Evolutionary conservation across 257 asterid genomes (phyloP).

Genomic region (Solanum peruvianum): DNA sequence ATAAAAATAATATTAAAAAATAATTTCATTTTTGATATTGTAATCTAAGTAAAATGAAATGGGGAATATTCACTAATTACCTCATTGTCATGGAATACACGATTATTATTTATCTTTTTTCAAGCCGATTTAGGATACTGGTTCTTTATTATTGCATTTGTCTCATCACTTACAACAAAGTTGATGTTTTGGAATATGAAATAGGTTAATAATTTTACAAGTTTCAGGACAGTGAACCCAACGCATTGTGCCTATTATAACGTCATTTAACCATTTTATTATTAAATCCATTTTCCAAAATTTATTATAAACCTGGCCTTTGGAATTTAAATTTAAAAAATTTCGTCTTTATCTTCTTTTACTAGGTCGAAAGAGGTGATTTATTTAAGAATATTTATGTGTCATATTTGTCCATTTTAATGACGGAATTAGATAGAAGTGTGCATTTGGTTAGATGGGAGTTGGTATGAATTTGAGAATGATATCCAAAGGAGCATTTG

Average conservation of each 20-base stretch:
- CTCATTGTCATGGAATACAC: not conserved
- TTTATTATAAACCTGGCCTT: not conserved
- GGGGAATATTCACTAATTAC: not conserved
- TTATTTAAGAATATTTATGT: not conserved
- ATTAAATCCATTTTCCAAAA: not conserved
- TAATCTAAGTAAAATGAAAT: too few relatives aligned
- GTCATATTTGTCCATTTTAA: slow-evolving; percentile 6
- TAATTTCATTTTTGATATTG: too few relatives aligned
- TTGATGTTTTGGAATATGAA: too few relatives aligned
- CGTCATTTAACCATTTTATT: not conserved
- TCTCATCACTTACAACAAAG: not conserved
- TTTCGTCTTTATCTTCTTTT: not conserved
- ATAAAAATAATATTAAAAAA: too few relatives aligned
- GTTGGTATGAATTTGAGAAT: slow-evolving; percentile 14
- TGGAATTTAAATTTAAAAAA: not conserved
- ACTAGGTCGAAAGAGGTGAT: not conserved
- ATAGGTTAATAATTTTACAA: too few relatives aligned
- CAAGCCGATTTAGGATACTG: not conserved
- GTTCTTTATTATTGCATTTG: not conserved
- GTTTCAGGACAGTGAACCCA: too few relatives aligned
- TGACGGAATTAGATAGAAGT: slow-evolving; percentile 13
- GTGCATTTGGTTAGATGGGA: slow-evolving; percentile 1
- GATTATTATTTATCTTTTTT: not conserved
- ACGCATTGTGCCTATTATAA: too few relatives aligned
- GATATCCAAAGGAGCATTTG: not conserved